Evolutionary conservation across 1,284 basidiomycete genomes (phyloP).

Genomic region (Athelia sp.): DNA sequence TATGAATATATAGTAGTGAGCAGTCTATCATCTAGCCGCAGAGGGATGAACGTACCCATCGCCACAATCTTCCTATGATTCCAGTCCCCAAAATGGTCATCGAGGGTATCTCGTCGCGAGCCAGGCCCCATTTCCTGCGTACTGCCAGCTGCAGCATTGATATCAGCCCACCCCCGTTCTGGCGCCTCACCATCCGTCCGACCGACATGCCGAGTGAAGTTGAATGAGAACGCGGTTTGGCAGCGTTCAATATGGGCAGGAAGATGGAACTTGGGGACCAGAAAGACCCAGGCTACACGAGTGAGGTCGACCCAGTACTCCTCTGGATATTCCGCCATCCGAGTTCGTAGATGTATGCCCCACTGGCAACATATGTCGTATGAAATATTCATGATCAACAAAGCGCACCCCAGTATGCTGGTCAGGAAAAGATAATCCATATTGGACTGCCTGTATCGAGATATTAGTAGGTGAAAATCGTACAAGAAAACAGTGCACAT

Average conservation of each 20-base stretch:
- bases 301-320: constrained; percentile 7
- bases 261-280: constrained; percentile 2
- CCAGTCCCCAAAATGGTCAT: constrained; percentile 8
- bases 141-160: constrained; percentile 5
- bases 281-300: too few species aligned
- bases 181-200: constrained; percentile 12
- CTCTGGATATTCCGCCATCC: background rate
- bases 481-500: too few species aligned
- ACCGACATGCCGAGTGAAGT: constrained; percentile 1
- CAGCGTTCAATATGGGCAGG: constrained; percentile 8
- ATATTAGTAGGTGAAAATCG: background rate
- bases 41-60: constrained; percentile 6
- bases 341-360: constrained; percentile 16
- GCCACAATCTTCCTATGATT: constrained; percentile 8
- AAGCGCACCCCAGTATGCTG: constrained; percentile 9
- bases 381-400: constrained; percentile 15
- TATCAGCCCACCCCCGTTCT: constrained; percentile 10
- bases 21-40: constrained; percentile 8
- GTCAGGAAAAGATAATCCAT: constrained; percentile 26
- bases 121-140: constrained; percentile 12
- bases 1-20: constrained; percentile 10
- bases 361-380: constrained; percentile 31
- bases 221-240: constrained; percentile 8
- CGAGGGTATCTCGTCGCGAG: constrained; percentile 10
- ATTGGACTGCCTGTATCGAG: constrained; percentile 22